These are phyloP conservation scores for Umbelopsis sp. DNA, from an alignment of 371 early-diverging fungal genomes.

Conservation along the genomic window DNA sequence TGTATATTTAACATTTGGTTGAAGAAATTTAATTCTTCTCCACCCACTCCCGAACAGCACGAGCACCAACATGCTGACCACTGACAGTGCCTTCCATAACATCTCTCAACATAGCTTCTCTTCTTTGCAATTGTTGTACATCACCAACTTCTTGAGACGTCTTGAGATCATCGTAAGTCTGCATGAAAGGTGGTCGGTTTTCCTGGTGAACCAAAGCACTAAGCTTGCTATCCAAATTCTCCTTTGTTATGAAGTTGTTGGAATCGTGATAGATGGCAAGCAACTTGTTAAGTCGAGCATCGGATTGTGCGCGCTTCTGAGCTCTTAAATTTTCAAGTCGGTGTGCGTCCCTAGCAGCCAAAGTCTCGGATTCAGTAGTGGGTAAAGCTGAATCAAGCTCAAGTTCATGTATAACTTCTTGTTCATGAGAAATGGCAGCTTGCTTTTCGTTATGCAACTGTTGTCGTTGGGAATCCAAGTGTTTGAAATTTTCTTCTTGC, in stretches of 20 bases:
- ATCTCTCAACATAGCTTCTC: constrained; percentile 13
- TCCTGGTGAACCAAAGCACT: constrained; percentile 32
- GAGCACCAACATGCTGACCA: constrained; percentile 6
- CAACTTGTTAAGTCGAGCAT: constrained; percentile 35
- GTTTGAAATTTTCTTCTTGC: constrained; percentile 25
- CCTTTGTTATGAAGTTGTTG: constrained; percentile 46
- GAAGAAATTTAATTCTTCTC: not conserved
- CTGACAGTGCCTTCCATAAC: constrained; percentile 17
- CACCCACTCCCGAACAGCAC: constrained; percentile 15
- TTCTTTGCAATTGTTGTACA: constrained; percentile 8
- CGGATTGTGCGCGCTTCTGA: constrained; percentile 28
- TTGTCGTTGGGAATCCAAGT: constrained; percentile 28
- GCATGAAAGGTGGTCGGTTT: constrained; percentile 20
- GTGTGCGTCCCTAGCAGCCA: constrained; percentile 22
- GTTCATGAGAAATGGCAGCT: constrained; percentile 28
- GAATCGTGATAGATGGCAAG: constrained; percentile 38
- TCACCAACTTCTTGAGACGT: not conserved
- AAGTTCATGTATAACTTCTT: constrained; percentile 33
- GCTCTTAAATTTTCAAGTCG: constrained; percentile 33
- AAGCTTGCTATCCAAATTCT: constrained; percentile 47
- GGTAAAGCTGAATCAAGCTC: constrained; percentile 24
- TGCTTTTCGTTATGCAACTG: constrained; percentile 29
- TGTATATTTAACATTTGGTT: constrained; percentile 9
- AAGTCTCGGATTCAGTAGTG: not conserved
- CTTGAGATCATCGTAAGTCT: not conserved